phyloP scores from a whole-genome alignment of 345 rosid genomes.

The Syzygium aromaticum region DNA sequence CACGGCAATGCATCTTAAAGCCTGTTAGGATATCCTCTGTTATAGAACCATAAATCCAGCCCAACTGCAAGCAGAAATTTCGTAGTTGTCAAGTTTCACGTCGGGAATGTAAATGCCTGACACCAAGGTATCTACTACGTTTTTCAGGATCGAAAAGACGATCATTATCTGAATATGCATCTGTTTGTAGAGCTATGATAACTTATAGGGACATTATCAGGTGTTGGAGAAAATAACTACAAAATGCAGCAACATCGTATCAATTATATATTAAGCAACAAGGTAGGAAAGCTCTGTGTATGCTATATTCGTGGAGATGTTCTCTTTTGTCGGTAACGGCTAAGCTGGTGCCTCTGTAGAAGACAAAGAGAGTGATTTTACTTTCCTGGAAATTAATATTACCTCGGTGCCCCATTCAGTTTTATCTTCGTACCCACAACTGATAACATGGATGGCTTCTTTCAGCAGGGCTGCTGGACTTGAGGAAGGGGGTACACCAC shows the following conservation, averaged over 20 bases:
- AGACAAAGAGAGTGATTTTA: not conserved
- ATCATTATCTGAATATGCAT: not conserved
- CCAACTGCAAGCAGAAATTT: slow-evolving; percentile 40
- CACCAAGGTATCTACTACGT: not conserved
- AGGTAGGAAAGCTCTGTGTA: not conserved
- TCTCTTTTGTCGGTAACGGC: not conserved
- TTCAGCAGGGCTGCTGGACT: slow-evolving; percentile 94
- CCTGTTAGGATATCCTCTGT: slow-evolving; percentile 97
- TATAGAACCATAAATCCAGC: slow-evolving; percentile 97
- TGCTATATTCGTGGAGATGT: not conserved
- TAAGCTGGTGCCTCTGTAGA: not conserved
- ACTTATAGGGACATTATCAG: not conserved
- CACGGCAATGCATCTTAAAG: slow-evolving; percentile 98
- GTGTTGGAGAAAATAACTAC: not conserved
- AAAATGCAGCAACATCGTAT: not conserved
- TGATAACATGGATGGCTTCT: slow-evolving; percentile 98
- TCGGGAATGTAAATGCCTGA: not conserved
- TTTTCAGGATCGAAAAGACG: not conserved
- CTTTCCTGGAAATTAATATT: not conserved
- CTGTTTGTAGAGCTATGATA: not conserved
- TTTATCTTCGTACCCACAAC: slow-evolving; percentile 97
- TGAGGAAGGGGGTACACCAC: slow-evolving; percentile 96
- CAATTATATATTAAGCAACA: not conserved
- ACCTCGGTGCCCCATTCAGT: slow-evolving; percentile 99
- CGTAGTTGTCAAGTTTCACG: not conserved